These are phyloP conservation scores for Conidiobolus incongruus DNA, from an alignment of 371 early-diverging fungal species.

Conservation along the genomic window DNA sequence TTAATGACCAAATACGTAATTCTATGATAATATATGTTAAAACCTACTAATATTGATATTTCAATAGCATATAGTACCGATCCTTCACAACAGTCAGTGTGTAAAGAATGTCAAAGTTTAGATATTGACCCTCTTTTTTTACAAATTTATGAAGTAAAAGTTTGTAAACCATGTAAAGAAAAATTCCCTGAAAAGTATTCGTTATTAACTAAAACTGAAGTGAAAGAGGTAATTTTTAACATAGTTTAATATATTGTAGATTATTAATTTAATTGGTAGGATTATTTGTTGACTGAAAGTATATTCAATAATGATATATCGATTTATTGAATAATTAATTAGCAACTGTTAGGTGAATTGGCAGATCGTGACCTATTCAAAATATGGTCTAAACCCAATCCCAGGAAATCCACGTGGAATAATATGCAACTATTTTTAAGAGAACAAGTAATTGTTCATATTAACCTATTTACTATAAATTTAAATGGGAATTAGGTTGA, in stretches of 20 bases:
- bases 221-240: slow-evolving; percentile 12
- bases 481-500: slow-evolving; percentile 33
- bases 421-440: slow-evolving; percentile 88
- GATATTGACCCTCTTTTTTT: slow-evolving; percentile 6
- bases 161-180: slow-evolving; percentile 8
- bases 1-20: slow-evolving; percentile 9
- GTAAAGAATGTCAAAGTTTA: slow-evolving; percentile 7
- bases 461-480: not conserved
- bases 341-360: slow-evolving; percentile 34
- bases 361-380: slow-evolving; percentile 53
- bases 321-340: slow-evolving; percentile 2
- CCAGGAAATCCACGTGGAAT: slow-evolving; percentile 82
- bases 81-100: slow-evolving; percentile 5
- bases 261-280: slow-evolving; percentile 3
- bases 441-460: slow-evolving; percentile 24
- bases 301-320: slow-evolving; percentile 7
- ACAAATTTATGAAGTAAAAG: slow-evolving; percentile 3
- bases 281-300: slow-evolving; percentile 11
- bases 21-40: not conserved
- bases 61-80: slow-evolving; percentile 9
- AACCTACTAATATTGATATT: slow-evolving; percentile 10
- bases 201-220: slow-evolving; percentile 15
- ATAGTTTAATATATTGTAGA: slow-evolving; percentile 1
- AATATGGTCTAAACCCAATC: slow-evolving; percentile 76
- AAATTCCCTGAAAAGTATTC: slow-evolving; percentile 7